Base-by-base conservation (phyloP, 2,329 filamentous ascomycete species). In the Pyricularia sp. region DNA sequence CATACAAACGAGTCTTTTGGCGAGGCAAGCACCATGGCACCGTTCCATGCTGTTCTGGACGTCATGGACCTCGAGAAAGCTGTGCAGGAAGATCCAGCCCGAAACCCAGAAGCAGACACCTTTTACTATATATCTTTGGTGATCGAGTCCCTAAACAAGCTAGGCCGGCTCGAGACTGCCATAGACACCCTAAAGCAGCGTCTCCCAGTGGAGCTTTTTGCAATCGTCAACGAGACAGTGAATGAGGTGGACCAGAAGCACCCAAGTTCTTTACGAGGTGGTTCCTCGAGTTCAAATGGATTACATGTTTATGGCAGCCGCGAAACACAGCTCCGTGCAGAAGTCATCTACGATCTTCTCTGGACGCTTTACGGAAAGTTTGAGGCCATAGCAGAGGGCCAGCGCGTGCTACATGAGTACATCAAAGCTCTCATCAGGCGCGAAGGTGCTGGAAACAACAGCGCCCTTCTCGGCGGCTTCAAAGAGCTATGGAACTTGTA, bases 401-500 rank as follows among this genome's bases (percentile, higher is more conserved):
- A 99, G 76, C 90, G 96, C 61, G 90, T 97, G 0, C 89, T 98
- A 69, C 93, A 98, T 78, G 95, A 98, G 77, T 91, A 96, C 65
- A 90, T 97, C 75, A 90, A 90, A 71, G 92, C 92, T 0, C 92
- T 99, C 70, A 88, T 94, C 68, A 88, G 90, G 71, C 88, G 96
- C 66, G 94, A 98, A 76, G 91, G 91, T 4, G 82, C 83, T 20
- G 78, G 88, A 78, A 82, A 90, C 81, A 81, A 87, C 73, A 85
- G 81, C 59, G 85, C 87, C 0, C 84, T 98, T 66, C 90, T 93
- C 6, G 90, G 93, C 69, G 93, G 93, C 69, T 99, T 99, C 80
- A 95, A 94, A 75, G 95, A 98, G 79, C 82, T 99, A 59, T 99
- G 96, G 96, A 97, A 97, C 76, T 83, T 99, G 9, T 94, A 97